Base-by-base conservation (phyloP, 1,284 basidiomycete species). In the Clitocybe nebularis region DNA sequence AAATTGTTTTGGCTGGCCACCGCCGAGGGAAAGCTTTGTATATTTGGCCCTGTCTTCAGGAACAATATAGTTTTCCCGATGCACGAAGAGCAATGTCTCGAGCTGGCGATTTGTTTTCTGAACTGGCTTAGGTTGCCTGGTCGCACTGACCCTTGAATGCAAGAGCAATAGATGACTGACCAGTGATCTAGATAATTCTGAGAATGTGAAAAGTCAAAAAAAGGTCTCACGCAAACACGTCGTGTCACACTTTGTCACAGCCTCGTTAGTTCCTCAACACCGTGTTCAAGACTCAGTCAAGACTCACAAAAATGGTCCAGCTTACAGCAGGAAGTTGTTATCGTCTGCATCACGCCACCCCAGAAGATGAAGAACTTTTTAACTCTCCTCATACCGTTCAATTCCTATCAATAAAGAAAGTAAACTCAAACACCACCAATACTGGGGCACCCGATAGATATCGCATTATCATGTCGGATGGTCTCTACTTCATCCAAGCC, bases 381-480 rank as follows among this genome's bases (percentile, higher is more conserved):
- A 69, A 71, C 28, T 64, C 75, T 10, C 67, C 77, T 11, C 86
- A 89, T 37, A 75, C 76, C 9, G 66, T 94, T 2, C 92, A 96
- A 58, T 68, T 93, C 28, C 76, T 96, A 35, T 89, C 83, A 36
- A 79, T 93, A 49, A 93, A 90, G 64, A 82, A 81, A 56, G 84
- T 94, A 33, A 67, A 67, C 50, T 58, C 70, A 55, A 65, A 59
- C 60, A 68, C 54, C 23, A 33, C 52, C 17, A 48, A 51, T 48
- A 64, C 62, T 19, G 52, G n/a, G n/a, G 29, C 29, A 14, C 29
- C 69, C 29, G 82, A 85, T 55, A 71, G 86, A 47, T 84, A 77
- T 62, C 79, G 85, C 46, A 73, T 87, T 45, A 84, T 89, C 55
- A 66, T 89, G 23, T 88, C 86, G 1, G 93, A 96, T 61, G 91